Evolutionary conservation across 306 rosid genomes (phyloP).

Genomic region (Prunus dulcis): DNA sequence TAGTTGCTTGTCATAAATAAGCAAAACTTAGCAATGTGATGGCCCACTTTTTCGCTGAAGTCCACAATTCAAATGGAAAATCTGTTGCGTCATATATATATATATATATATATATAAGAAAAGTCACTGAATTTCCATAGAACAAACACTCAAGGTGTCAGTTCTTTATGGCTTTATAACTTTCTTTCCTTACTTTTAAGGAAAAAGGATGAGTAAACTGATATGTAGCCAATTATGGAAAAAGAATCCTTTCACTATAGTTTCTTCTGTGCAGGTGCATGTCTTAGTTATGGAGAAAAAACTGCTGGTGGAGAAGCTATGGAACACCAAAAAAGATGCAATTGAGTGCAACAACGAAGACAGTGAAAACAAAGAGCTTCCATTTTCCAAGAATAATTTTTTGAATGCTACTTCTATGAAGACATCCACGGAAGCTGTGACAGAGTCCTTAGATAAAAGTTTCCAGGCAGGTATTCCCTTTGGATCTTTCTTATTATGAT

Average conservation of each 20-base stretch:
- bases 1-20: neutral
- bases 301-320: conserved; percentile 43
- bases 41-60: neutral
- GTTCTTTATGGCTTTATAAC: conserved; percentile 6
- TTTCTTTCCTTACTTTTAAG: too few species aligned
- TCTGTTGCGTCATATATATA: neutral
- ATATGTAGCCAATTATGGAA: neutral
- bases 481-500: conserved; percentile 13
- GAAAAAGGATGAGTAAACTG: too few species aligned
- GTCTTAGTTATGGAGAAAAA: conserved; percentile 53
- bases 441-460: conserved; percentile 37
- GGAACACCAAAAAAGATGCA: conserved; percentile 23
- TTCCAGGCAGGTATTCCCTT: conserved; percentile 71
- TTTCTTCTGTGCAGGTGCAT: conserved; percentile 49
- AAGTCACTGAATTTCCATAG: conserved; percentile 6
- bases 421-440: conserved; percentile 39
- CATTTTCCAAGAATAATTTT: conserved; percentile 39
- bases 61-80: neutral
- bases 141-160: neutral
- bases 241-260: neutral
- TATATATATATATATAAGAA: neutral
- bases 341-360: conserved; percentile 30
- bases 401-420: conserved; percentile 41
- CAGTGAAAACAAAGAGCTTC: conserved; percentile 37
- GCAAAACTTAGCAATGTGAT: conserved; percentile 5